A percentile compares a stretch with the other conserved stretches of the same genome.
phyloP scores from a whole-genome alignment of 2,329 filamentous ascomycete genomes.

The Fusarium denticulatum region DNA sequence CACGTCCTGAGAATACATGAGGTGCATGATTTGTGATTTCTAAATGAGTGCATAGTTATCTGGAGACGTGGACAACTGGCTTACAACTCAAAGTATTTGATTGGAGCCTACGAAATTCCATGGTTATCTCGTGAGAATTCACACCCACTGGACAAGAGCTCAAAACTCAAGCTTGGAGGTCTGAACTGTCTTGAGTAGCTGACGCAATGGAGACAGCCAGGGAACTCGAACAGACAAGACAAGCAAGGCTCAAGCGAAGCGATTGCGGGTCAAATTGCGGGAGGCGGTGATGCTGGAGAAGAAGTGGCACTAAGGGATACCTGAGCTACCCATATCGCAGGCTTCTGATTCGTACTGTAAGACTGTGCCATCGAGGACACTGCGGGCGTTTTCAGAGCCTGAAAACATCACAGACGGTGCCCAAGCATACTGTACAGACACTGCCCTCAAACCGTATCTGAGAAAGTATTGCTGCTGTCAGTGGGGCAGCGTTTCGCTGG shows the following conservation, averaged over 20 bases:
- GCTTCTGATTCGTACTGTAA: constrained; percentile 22
- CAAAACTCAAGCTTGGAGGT: background rate
- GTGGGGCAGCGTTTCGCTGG: constrained; percentile 32
- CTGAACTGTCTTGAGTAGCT: constrained; percentile 21
- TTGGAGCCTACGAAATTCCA: background rate
- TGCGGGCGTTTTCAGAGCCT: background rate
- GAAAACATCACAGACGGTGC: background rate
- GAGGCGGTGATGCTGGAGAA: constrained; percentile 34
- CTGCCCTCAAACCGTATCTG: constrained; percentile 16
- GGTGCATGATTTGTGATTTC: background rate
- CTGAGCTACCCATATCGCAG: constrained; percentile 16
- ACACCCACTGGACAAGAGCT: constrained; percentile 6
- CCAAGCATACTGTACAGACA: constrained; percentile 9
- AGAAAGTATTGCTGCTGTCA: background rate
- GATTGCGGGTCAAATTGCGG: constrained; percentile 29
- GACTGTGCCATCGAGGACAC: background rate
- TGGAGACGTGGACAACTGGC: background rate
- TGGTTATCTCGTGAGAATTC: background rate
- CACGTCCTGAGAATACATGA: background rate
- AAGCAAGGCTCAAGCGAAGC: constrained; percentile 24
- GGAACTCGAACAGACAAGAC: constrained; percentile 18
- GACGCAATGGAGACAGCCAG: constrained; percentile 35
- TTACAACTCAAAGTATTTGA: background rate
- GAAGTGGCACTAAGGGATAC: constrained; percentile 22
- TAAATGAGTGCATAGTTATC: background rate